Conservation (phyloP, 495 filamentous ascomycete genomes). For the Neurospora intermedia region DNA sequence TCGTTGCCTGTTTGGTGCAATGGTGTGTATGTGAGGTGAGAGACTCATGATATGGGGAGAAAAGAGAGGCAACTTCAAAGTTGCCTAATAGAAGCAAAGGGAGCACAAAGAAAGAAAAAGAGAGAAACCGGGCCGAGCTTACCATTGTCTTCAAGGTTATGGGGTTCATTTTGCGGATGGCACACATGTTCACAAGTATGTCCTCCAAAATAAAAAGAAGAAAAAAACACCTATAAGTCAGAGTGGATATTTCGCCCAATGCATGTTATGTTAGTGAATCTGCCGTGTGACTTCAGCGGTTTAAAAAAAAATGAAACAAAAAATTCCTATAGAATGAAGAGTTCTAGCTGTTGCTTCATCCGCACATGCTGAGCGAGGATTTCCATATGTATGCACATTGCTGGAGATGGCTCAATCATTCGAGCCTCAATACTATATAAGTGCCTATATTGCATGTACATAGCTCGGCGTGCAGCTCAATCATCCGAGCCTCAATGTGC, state of each 20-base stretch:
- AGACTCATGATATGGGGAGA: neutral
- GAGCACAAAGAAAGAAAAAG: no score
- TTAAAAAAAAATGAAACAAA: neutral
- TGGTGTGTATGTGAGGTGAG: neutral
- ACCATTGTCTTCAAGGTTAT: no score
- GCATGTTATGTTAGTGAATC: neutral
- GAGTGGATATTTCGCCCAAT: neutral
- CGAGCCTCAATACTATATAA: neutral
- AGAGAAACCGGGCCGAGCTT: no score
- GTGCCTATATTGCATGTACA: neutral
- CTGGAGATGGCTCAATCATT: neutral
- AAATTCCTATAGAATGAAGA: no score
- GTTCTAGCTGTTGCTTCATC: neutral
- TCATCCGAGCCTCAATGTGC: neutral
- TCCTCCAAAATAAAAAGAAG: no score
- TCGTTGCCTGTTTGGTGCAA: neutral
- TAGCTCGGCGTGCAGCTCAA: neutral
- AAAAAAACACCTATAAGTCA: neutral
- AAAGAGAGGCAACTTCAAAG: neutral
- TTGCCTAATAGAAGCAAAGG: neutral
- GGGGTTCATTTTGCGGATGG: neutral
- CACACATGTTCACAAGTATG: no score
- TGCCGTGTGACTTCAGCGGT: neutral
- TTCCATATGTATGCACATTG: neutral
- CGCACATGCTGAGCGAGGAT: neutral